phyloP scores from a whole-genome alignment of 768 basidiomycete genomes.

The Amanita polypyramis region DNA sequence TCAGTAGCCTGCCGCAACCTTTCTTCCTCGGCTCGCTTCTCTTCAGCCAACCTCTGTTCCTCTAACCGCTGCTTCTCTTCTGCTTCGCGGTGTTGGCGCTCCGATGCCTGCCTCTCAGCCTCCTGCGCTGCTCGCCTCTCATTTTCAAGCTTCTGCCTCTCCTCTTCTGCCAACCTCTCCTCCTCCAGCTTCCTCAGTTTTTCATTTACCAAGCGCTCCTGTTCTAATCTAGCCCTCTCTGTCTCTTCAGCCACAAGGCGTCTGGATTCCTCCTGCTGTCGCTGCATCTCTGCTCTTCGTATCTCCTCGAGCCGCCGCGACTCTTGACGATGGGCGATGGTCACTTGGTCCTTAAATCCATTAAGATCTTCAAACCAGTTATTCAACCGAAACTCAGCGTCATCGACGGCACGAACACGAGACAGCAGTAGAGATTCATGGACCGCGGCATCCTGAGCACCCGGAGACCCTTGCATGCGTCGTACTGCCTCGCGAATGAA shows the following conservation, averaged over 20 bases:
- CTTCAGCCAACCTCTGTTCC: constrained; percentile 21
- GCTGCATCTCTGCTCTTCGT: constrained; percentile 23
- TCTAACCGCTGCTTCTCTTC: constrained; percentile 17
- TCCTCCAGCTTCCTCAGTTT: constrained; percentile 16
- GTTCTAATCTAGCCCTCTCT: constrained; percentile 23
- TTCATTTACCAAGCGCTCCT: constrained; percentile 19
- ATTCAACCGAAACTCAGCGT: constrained; percentile 36
- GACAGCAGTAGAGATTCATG: constrained; percentile 38
- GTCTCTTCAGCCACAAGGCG: constrained; percentile 25
- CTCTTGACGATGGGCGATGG: constrained; percentile 32
- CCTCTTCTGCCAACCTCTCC: constrained; percentile 14
- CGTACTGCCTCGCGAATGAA: constrained; percentile 44
- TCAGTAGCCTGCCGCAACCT: constrained; percentile 14
- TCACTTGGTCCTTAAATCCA: constrained; percentile 28
- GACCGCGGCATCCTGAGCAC: constrained; percentile 30
- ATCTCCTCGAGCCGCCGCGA: constrained; percentile 27
- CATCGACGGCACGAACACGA: constrained; percentile 39
- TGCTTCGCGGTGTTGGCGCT: constrained; percentile 12
- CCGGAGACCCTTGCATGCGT: constrained; percentile 40
- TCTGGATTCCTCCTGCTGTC: constrained; percentile 24
- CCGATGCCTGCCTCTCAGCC: constrained; percentile 13
- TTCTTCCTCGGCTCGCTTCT: constrained; percentile 19
- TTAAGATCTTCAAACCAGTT: constrained; percentile 37
- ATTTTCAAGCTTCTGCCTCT: constrained; percentile 16
- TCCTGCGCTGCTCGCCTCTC: constrained; percentile 13